Percentiles rank a stretch among this genome's conserved stretches.
Conservation (phyloP, 306 rosid genomes). For the Castanea sativa region DNA sequence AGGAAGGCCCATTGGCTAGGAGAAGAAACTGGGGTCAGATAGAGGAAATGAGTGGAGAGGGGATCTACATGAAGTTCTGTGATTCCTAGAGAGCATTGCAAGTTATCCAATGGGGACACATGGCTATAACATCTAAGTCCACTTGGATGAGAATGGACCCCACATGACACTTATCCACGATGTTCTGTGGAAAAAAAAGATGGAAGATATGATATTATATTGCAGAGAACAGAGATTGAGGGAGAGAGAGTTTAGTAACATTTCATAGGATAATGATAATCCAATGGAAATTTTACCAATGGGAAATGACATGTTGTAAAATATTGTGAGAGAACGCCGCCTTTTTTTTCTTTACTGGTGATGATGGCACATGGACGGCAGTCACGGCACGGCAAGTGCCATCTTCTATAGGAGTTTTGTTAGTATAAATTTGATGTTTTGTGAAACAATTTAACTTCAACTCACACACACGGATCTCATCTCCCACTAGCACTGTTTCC, state of each 20-base stretch:
- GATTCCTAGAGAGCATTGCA: background rate
- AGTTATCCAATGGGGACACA: conserved; percentile 18
- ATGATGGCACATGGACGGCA: conserved; percentile 39
- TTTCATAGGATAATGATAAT: background rate
- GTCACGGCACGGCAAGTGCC: conserved; percentile 1
- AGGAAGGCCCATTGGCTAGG: conserved; percentile 8
- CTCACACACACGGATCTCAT: background rate
- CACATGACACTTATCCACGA: conserved; percentile 37
- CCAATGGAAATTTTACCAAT: conserved; percentile 2
- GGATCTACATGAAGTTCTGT: background rate
- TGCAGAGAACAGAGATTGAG: background rate
- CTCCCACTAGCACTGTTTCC: background rate
- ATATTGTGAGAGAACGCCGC: background rate
- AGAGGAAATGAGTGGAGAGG: background rate
- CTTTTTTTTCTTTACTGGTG: background rate
- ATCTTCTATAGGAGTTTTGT: conserved; percentile 8
- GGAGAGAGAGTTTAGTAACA: background rate
- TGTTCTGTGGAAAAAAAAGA: conserved; percentile 4
- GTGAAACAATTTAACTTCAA: conserved; percentile 15
- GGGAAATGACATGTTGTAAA: background rate
- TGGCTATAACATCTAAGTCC: conserved; percentile 18
- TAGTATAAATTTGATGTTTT: conserved; percentile 22
- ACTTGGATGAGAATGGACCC: conserved; percentile 23
- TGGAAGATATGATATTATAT: conserved; percentile 5
- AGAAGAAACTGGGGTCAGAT: conserved; percentile 13